Evolutionary conservation across 768 basidiomycete species (phyloP).

Genomic region (Amylocystis lapponica): DNA sequence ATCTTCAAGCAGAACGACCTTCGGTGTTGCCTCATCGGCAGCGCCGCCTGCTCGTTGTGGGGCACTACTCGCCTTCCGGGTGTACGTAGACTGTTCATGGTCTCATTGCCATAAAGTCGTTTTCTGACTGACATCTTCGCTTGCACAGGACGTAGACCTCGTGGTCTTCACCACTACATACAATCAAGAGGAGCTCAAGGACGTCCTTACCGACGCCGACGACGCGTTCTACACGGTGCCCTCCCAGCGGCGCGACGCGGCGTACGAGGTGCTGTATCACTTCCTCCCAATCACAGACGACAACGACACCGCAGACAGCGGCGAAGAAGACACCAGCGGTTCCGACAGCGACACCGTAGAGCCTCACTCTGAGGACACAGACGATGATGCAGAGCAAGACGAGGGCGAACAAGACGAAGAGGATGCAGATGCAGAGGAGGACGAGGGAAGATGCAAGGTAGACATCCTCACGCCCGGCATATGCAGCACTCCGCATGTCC

Average conservation of each 20-base stretch:
- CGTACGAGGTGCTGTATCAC: conserved; percentile 12
- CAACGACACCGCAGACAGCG: not conserved
- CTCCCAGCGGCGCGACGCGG: conserved; percentile 2
- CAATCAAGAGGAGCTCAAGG: conserved; percentile 14
- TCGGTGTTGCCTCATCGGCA: conserved; percentile 9
- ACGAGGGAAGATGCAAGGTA: conserved; percentile 27
- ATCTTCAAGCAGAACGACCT: conserved; percentile 1
- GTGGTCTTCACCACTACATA: conserved; percentile 7
- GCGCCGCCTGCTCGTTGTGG: conserved; percentile 8
- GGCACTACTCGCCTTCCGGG: conserved; percentile 6
- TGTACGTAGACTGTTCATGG: conserved; percentile 2
- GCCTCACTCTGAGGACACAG: conserved; percentile 1
- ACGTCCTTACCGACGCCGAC: conserved; percentile 6
- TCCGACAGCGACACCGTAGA: conserved; percentile 10
- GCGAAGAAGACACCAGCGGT: not conserved
- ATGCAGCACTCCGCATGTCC: conserved; percentile 22
- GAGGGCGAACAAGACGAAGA: too few species aligned
- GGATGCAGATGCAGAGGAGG: too few species aligned
- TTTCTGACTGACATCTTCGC: not conserved
- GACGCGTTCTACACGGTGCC: conserved; percentile 11
- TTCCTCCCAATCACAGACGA: not conserved
- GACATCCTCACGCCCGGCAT: conserved; percentile 28
- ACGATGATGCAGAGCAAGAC: not conserved
- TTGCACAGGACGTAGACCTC: conserved; percentile 8
- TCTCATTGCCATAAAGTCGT: not conserved